Percentiles rank a stretch among this genome's conserved stretches.
Evolutionary conservation across 768 basidiomycete genomes (phyloP).

Genomic region (Trametes elegans): DNA sequence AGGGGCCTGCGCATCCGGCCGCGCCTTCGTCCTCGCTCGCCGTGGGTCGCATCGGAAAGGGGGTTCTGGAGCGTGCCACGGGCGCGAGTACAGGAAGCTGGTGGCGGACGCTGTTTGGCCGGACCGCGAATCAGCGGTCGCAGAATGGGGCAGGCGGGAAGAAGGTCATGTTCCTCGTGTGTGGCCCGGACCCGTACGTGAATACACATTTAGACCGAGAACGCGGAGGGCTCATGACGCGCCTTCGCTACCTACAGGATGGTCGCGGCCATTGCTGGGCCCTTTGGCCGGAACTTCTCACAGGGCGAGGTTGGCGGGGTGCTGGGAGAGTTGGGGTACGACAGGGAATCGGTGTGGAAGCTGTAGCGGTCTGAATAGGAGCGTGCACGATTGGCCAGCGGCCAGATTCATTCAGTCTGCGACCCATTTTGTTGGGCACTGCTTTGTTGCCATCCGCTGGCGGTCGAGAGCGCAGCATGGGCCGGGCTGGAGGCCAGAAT

Average conservation of each 20-base stretch:
- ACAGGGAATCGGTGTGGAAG: slow-evolving; percentile 67
- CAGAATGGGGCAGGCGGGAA: slow-evolving; percentile 29
- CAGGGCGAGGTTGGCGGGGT: slow-evolving; percentile 71
- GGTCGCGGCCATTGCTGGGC: slow-evolving; percentile 72
- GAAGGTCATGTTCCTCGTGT: slow-evolving; percentile 67
- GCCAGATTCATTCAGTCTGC: too few species aligned
- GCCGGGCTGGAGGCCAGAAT: neutral
- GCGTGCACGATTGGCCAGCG: too few species aligned
- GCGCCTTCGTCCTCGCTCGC: slow-evolving; percentile 30
- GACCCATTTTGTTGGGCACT: neutral
- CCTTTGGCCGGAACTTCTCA: slow-evolving; percentile 71
- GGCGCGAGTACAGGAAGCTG: slow-evolving; percentile 29
- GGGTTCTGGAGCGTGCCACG: slow-evolving; percentile 44
- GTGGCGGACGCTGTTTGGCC: slow-evolving; percentile 31
- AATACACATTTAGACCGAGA: slow-evolving; percentile 5
- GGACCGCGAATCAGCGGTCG: neutral
- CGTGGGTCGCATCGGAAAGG: slow-evolving; percentile 55
- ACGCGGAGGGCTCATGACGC: slow-evolving; percentile 12
- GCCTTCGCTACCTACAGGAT: slow-evolving; percentile 50
- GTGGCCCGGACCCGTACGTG: slow-evolving; percentile 76
- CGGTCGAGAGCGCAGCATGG: neutral
- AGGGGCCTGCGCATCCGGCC: slow-evolving; percentile 20
- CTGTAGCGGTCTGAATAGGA: slow-evolving; percentile 34
- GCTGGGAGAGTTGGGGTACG: slow-evolving; percentile 61
- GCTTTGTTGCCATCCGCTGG: neutral